Evolutionary conservation across 176 grass and related monocot genomes (phyloP).

Genomic region (Eremochloa ophiuroides): DNA sequence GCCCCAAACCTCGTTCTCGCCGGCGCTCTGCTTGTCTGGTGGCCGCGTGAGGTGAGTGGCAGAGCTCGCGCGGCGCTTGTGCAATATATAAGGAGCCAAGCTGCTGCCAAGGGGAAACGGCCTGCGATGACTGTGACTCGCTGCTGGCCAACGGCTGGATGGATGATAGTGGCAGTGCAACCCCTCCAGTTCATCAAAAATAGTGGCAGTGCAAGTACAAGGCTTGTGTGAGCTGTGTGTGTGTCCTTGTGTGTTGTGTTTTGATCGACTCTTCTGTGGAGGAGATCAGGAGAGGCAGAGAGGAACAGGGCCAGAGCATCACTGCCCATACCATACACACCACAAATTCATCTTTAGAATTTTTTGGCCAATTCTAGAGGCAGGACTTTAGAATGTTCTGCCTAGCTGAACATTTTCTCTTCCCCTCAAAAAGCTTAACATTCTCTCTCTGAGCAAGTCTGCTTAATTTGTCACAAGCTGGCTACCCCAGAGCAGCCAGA

Average conservation of each 20-base stretch:
- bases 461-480: too few species aligned
- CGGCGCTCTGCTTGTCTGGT: not conserved
- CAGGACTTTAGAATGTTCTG: too few species aligned
- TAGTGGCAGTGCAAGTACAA: too few species aligned
- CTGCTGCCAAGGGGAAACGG: not conserved
- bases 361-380: not conserved
- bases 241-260: too few species aligned
- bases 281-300: too few species aligned
- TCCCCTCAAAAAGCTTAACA: too few species aligned
- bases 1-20: not conserved
- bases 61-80: not conserved
- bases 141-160: too few species aligned
- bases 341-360: not conserved
- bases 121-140: not conserved
- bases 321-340: not conserved
- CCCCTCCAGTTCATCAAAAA: too few species aligned
- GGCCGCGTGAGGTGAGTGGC: not conserved
- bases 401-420: too few species aligned
- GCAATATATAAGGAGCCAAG: not conserved
- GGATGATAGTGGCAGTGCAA: too few species aligned
- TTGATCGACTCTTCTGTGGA: too few species aligned
- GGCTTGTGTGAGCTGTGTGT: too few species aligned
- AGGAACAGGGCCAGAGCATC: not conserved
- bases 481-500: not conserved
- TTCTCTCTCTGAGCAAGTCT: not conserved